Evolutionary conservation across 306 rosid species (phyloP), one percentile per base, ranked within the genome.

Genomic region (Vigna mungo): DNA sequence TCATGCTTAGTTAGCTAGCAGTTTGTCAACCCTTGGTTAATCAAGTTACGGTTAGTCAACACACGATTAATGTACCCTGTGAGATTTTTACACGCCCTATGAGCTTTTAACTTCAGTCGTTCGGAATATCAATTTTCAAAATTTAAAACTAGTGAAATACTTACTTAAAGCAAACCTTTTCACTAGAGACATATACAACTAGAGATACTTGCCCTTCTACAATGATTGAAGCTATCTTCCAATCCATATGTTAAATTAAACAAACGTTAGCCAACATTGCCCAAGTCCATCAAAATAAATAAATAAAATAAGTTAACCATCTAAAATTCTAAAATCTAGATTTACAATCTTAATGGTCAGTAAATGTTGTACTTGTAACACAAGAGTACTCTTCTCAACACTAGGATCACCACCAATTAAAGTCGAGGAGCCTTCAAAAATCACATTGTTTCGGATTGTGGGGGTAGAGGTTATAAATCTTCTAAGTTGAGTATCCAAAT

Each of bases 361-460:
- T 30, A 23, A 43, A 36, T 51, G 23, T 15, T 64, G 46, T 67
- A 94, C 98, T 96, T 94, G 98, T 88, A 94, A 76, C 82, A 87
- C 47, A 68, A 92, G 80, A 30, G 98, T 94, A 80, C 97, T 94
- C 88, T 94, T 94, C 81, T 97, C 98, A 81, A 94, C 96, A 72
- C 98, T 97, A 78, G 98, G 97, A 79, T 94, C 98, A 69, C 98
- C 98, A 32, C 98, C 98, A 77, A 94, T 79, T 78, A 94, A 87
- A 82, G 86, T 87, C 88, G 92, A 84, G 48, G 95, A 94, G 56
- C 98, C 98, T 94, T 86, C 82, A 82, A 84, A 39, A 81, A 48
- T 68, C 78, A 23, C 25, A 23, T 23, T 23, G 25, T 23, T 23
- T 23, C 25, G 0, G 25, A 23, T 23, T 1, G 25, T 23, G 25